phyloP scores from a whole-genome alignment of 345 rosid genomes.

The Cardamine occulta region DNA sequence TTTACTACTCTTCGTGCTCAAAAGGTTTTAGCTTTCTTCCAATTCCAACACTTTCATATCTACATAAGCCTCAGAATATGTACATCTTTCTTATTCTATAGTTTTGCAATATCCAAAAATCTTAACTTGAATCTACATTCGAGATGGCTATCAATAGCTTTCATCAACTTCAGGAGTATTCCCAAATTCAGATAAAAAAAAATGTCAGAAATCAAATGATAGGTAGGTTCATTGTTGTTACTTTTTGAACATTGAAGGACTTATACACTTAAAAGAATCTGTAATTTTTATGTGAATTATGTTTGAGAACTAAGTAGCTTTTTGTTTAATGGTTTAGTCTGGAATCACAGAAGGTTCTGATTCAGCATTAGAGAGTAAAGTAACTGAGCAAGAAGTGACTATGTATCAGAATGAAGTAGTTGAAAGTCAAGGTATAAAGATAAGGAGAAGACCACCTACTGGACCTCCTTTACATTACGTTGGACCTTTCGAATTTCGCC shows the following conservation, averaged over 20 bases:
- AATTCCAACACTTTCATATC: slow-evolving; percentile 2
- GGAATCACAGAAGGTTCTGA: slow-evolving; percentile 47
- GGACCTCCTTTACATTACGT: slow-evolving; percentile 89
- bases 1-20: slow-evolving; percentile 55
- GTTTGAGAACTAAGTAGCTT: slow-evolving; percentile 23
- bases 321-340: slow-evolving; percentile 45
- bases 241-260: neutral
- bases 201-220: neutral
- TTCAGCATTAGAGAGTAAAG: slow-evolving; percentile 45
- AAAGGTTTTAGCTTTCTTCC: slow-evolving; percentile 43
- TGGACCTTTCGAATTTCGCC: slow-evolving; percentile 85
- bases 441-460: slow-evolving; percentile 71
- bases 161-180: slow-evolving; percentile 21
- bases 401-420: slow-evolving; percentile 77
- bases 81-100: neutral
- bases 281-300: neutral
- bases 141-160: slow-evolving; percentile 8
- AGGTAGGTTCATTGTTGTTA: slow-evolving; percentile 3
- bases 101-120: neutral
- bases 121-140: neutral
- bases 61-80: neutral
- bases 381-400: slow-evolving; percentile 65
- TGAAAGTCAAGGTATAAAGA: slow-evolving; percentile 76
- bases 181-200: neutral
- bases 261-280: neutral